Conservation (phyloP, 345 rosid species). For the Gossypium sturtianum region DNA sequence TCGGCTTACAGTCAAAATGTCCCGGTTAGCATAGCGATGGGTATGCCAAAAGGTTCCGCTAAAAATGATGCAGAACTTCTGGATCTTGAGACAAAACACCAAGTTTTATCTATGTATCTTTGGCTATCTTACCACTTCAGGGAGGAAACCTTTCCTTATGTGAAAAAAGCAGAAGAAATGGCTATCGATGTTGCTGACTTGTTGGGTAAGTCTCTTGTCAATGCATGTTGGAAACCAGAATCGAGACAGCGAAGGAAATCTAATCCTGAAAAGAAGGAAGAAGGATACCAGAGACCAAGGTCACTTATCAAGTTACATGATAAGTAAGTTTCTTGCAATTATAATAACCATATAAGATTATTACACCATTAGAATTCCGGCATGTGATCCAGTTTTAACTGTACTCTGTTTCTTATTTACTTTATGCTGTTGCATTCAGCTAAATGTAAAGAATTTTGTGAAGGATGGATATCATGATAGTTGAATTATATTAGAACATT, state of each 20-base stretch:
- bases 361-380: not conserved
- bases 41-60: constrained; percentile 85
- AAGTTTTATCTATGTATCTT: constrained; percentile 79
- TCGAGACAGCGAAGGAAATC: constrained; percentile 42
- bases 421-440: not conserved
- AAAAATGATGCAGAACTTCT: constrained; percentile 69
- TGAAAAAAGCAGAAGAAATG: constrained; percentile 74
- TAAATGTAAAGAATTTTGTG: not conserved
- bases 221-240: constrained; percentile 76
- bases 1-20: constrained; percentile 54
- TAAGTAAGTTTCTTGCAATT: constrained; percentile 33
- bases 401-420: not conserved
- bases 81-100: constrained; percentile 84
- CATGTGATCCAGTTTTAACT: not conserved
- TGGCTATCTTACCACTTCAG: constrained; percentile 86
- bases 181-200: constrained; percentile 69
- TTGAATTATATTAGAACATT: not conserved
- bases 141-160: constrained; percentile 67
- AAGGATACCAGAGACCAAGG: constrained; percentile 53
- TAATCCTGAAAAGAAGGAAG: constrained; percentile 35
- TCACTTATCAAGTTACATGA: constrained; percentile 40
- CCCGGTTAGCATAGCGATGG: constrained; percentile 82
- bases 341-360: not conserved
- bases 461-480: not conserved
- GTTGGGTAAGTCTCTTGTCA: constrained; percentile 69